Conservation (phyloP, 2,329 filamentous ascomycete genomes). For the Tolypocladium paradoxum region DNA sequence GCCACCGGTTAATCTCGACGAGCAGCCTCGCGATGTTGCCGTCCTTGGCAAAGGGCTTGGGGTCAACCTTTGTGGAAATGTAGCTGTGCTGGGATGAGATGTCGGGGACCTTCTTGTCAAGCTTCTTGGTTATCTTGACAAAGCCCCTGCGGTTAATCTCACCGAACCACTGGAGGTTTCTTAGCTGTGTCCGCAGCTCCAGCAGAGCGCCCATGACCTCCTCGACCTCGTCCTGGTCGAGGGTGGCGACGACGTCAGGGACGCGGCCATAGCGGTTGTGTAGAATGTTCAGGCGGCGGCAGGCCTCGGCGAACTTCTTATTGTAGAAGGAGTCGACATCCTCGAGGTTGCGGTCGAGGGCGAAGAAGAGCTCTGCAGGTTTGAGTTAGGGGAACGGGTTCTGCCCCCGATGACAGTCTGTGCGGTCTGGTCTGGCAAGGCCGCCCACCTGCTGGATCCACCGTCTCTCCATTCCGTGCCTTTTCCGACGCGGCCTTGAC, state of each 20-base stretch:
- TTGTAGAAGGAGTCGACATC: constrained; percentile 96
- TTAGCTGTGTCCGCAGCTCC: constrained; percentile 74
- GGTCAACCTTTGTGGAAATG: constrained; percentile 81
- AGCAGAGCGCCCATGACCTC: constrained; percentile 84
- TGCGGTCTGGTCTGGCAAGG: constrained; percentile 12
- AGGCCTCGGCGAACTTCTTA: constrained; percentile 80
- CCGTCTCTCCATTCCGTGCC: constrained; percentile 57
- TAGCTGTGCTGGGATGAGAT: constrained; percentile 75
- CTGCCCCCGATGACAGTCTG: constrained; percentile 14
- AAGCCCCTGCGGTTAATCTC: constrained; percentile 94
- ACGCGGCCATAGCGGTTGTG: constrained; percentile 77
- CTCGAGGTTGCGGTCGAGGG: constrained; percentile 92
- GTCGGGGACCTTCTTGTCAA: constrained; percentile 84
- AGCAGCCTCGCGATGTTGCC: constrained; percentile 37
- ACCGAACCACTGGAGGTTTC: constrained; percentile 95
- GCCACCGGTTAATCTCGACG: constrained; percentile 75
- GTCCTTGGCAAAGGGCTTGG: constrained; percentile 76
- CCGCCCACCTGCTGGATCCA: constrained; percentile 80
- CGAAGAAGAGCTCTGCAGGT: constrained; percentile 82
- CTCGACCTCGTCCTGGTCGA: constrained; percentile 82
- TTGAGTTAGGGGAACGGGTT: constrained; percentile 20
- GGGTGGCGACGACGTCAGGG: constrained; percentile 55
- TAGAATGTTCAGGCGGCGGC: constrained; percentile 73
- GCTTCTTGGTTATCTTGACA: constrained; percentile 96
- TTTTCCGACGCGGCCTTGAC: constrained; percentile 69